Percentiles rank a stretch among this genome's conserved stretches.
phyloP scores from a whole-genome alignment of 2,329 filamentous ascomycete species.

The Aureobasidium sp. region DNA sequence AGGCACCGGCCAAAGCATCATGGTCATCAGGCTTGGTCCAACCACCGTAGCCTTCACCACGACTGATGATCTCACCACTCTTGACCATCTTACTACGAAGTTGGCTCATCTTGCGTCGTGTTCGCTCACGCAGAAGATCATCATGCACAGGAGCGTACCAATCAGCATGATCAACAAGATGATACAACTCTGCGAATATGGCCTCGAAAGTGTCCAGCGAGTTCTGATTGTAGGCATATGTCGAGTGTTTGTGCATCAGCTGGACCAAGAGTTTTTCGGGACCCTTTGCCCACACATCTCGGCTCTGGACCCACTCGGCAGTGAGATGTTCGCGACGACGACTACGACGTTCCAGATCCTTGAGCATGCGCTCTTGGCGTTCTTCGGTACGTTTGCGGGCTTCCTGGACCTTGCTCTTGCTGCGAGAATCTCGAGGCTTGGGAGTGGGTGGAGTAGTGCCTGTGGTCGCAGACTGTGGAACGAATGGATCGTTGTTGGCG shows the following conservation, averaged over 20 bases:
- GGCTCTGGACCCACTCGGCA: constrained; percentile 33
- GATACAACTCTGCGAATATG: constrained; percentile 31
- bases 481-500: constrained; percentile 10
- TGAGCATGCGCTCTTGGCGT: constrained; percentile 32
- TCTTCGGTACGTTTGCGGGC: constrained; percentile 31
- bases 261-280: constrained; percentile 30
- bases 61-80: constrained; percentile 31
- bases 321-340: constrained; percentile 32
- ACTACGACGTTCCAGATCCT: constrained; percentile 31
- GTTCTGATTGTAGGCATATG: constrained; percentile 29
- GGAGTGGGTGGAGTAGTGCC: not conserved
- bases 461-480: not conserved
- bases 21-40: constrained; percentile 28
- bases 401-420: constrained; percentile 34
- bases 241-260: constrained; percentile 31
- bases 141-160: constrained; percentile 31
- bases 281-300: constrained; percentile 33
- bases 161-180: constrained; percentile 30
- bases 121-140: constrained; percentile 31
- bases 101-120: constrained; percentile 33
- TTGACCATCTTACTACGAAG: constrained; percentile 34
- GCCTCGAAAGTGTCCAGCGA: constrained; percentile 28
- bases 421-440: constrained; percentile 29
- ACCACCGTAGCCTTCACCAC: constrained; percentile 28
- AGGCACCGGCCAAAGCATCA: constrained; percentile 29